Evolutionary conservation across 495 filamentous ascomycete species (phyloP), one percentile per base, ranked within the genome.

Genomic region (Staphylotrichum longicolle): DNA sequence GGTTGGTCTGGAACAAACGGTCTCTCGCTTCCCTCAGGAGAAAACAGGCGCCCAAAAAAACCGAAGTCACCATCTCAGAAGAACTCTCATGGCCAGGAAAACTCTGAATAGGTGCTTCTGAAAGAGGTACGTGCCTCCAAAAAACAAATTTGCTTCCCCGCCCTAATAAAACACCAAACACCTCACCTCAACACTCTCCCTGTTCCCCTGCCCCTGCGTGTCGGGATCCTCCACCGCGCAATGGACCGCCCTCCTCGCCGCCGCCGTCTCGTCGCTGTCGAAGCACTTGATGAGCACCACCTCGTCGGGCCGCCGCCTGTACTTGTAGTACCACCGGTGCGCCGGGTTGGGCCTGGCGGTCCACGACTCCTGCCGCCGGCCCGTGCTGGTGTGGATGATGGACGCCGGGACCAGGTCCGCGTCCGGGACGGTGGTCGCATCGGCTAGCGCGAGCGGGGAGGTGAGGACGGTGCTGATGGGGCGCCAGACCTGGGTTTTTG

Each of bases 281-380:
- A 87, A 89, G 68, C 86, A 89, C 75, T 89, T 89, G 70, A 89
- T 86, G 52, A 90, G 66, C 32, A 83, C 70, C n/a, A 86, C 84
- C 75, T 88, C 74, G 56, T 82, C 74, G 9, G 86, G 83, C 11
- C 74, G 75, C 67, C 85, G 79, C 4, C 84, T 84, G 58, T 82
- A 85, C 83, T 88, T 88, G 74, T 91, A 96, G 70, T 83, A 85
- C 89, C 90, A 95, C 66, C 78, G 72, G 73, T 90, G 85, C 2
- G 54, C 65, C 3, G 74, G 66, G 60, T 81, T 81, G 50, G 82
- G 79, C 59, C 75, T 74, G 32, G 93, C 88, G 0, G 78, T 79
- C 58, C 86, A 85, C 2, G 89, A 91, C 78, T 90, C 88, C 37
- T 76, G 84, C 4, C 85, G 81, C 58, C 8, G 51, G 30, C 49